Conservation (phyloP, 306 rosid genomes). For the Sechiopsis laciniata region DNA sequence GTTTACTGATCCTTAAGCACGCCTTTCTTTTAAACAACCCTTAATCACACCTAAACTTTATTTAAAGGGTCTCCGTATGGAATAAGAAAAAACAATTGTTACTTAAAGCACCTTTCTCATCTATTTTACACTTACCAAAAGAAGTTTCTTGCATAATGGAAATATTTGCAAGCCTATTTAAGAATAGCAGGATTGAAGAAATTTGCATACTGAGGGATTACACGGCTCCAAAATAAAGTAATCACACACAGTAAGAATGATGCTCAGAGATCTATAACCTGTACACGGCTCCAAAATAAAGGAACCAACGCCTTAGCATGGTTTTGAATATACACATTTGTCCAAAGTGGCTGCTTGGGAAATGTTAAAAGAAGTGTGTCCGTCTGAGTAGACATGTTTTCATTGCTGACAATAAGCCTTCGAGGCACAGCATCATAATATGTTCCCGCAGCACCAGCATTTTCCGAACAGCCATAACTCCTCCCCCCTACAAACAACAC, state of each 20-base stretch:
- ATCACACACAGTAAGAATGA: not conserved
- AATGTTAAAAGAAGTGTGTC: constrained; percentile 87
- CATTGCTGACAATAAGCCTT: constrained; percentile 68
- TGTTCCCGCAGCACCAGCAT: constrained; percentile 94
- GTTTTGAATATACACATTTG: constrained; percentile 72
- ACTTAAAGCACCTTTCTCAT: not conserved
- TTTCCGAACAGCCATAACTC: constrained; percentile 83
- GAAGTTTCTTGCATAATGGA: not conserved
- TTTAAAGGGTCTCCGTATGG: not conserved
- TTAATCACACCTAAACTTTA: not conserved
- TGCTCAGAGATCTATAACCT: constrained; percentile 45
- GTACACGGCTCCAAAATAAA: constrained; percentile 93
- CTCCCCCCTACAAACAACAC: constrained; percentile 57
- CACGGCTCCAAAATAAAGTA: not conserved
- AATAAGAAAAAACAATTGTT: not conserved
- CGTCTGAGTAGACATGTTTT: constrained; percentile 71
- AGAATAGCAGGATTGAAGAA: too few species aligned
- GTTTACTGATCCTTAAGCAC: not conserved
- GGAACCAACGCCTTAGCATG: constrained; percentile 96
- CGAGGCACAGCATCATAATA: constrained; percentile 93
- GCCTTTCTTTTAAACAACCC: not conserved
- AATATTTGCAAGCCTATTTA: not conserved
- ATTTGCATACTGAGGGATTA: not conserved
- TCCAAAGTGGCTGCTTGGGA: constrained; percentile 93
- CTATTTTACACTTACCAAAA: not conserved